Conservation (phyloP, 768 basidiomycete genomes). For the Lentinula edodes region DNA sequence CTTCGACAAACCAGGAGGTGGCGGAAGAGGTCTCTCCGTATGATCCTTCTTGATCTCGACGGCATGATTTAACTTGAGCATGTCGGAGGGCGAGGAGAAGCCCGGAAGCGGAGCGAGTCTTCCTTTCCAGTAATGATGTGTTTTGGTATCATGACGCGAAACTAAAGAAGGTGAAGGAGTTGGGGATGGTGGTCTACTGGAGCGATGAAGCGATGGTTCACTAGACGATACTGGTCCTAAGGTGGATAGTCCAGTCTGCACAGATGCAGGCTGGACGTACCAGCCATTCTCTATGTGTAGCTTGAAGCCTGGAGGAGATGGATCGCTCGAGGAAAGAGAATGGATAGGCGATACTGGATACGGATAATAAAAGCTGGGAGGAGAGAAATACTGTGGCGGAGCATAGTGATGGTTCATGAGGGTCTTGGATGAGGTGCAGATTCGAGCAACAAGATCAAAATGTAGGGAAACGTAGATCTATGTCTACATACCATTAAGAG, state of each 20-base stretch:
- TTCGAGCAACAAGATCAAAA: neutral
- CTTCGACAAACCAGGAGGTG: neutral
- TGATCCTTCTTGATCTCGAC: slow-evolving; percentile 11
- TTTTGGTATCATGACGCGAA: neutral
- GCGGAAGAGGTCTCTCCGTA: neutral
- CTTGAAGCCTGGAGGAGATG: neutral
- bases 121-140: slow-evolving; percentile 36
- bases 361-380: neutral
- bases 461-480: neutral
- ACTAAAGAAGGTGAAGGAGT: neutral
- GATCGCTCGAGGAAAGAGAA: neutral
- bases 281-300: neutral
- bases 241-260: neutral
- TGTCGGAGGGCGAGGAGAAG: slow-evolving; percentile 27
- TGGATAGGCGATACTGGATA: neutral
- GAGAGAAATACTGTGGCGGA: neutral
- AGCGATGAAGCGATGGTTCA: neutral
- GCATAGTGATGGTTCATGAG: slow-evolving; percentile 5
- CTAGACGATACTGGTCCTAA: neutral
- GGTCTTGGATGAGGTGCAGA: neutral
- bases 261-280: neutral
- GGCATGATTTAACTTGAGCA: slow-evolving; percentile 16
- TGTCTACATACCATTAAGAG: neutral
- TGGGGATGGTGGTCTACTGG: neutral
- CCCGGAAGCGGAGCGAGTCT: slow-evolving; percentile 39